phyloP scores from a whole-genome alignment of 305 asterid genomes.

The Fraxinus paxiana region DNA sequence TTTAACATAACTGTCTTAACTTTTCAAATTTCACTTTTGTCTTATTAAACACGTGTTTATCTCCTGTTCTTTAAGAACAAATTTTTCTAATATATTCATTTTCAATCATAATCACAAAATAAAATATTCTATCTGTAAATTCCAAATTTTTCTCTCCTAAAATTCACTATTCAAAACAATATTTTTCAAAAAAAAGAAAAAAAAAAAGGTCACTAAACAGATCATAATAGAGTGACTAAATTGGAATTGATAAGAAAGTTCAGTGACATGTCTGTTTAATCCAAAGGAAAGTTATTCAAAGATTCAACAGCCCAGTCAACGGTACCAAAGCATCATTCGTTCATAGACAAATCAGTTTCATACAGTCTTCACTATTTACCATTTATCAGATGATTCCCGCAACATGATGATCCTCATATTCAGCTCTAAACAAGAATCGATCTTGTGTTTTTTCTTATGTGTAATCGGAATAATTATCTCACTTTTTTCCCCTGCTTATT shows the following conservation, averaged over 20 bases:
- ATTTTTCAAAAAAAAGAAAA: too few species aligned
- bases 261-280: neutral
- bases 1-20: neutral
- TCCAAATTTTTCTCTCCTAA: neutral
- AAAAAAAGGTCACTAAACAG: neutral
- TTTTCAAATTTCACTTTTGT: neutral
- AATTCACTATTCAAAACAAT: neutral
- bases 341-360: neutral
- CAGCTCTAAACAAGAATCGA: neutral
- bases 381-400: neutral
- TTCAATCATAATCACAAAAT: neutral
- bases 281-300: neutral
- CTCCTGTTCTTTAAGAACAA: neutral
- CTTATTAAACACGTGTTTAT: neutral
- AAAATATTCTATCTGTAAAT: too few species aligned
- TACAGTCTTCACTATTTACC: neutral
- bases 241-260: neutral
- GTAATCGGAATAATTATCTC: neutral
- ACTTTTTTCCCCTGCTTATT: slow-evolving; percentile 36
- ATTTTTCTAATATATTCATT: too few species aligned
- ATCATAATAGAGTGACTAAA: neutral
- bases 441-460: neutral
- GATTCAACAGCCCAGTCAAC: neutral
- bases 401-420: neutral
- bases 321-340: neutral